Evolutionary conservation across 768 basidiomycete genomes (phyloP), one percentile per base, ranked within the genome.

Genomic region (Boletus coccyginus): DNA sequence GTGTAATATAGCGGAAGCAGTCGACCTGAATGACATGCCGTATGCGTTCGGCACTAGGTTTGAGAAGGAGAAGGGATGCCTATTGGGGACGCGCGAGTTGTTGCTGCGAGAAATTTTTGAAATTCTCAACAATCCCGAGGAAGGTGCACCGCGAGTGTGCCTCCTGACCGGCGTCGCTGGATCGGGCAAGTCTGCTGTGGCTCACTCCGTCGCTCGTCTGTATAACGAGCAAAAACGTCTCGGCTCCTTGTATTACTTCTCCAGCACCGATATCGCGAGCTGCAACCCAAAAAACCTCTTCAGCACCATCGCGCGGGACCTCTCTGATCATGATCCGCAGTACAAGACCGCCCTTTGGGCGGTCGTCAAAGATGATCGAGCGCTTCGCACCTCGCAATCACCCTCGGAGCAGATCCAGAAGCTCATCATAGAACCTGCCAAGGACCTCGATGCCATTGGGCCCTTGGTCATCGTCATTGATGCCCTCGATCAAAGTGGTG

Each of bases 291-390:
- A 32, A 49, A 53, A 61, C 48, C 17, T 70, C 1, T 68, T 69
- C 59, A 64, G 60, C 36, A 71, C 67, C 0, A 66, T 71, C 13
- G 67, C 65, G 9, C 57, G 59, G 13, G 63, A 68, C 31, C 55
- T 70, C 24, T 67, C 63, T 36, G 60, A 62, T 13, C 61, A 66
- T 24, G 59, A 70, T 35, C 12, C 33, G 3, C 12, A 35, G 13
- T 35, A 13, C 33, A 35, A 35, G 12, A 13, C 12, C 6, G 33
- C 33, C 12, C 33, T 35, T 35, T 35, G 33, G 33, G 13, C 12
- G 3, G 12, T 35, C 33, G 33, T 35, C 5, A 35, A 35, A 13
- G 33, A 12, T 12, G 5, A 35, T 13, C 33, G 33, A 35, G 33
- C 33, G 4, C 41, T 61, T 14, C 57, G 50, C 9, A 27, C 31